Evolutionary conservation across 805 yeast species (phyloP), one percentile per base, ranked within the genome.

Genomic region (Ogataea neopini): DNA sequence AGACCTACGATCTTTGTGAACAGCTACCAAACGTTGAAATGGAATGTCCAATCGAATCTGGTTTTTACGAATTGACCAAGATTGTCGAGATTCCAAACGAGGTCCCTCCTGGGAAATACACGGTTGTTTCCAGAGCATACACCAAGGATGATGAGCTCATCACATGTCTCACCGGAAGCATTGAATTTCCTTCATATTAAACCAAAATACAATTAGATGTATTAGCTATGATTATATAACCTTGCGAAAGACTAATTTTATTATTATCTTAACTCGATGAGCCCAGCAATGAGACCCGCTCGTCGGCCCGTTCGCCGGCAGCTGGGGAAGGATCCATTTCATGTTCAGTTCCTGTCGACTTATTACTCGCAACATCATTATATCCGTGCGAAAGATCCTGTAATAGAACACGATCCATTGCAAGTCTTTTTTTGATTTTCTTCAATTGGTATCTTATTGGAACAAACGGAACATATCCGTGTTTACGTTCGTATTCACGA

Each of bases 61-160:
- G 98, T 10, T 64, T 68, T 42, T 84, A 88, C 58, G 69, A 72
- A 44, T 70, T 94, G 45, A 65, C 76, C 20, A 90, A 90, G 66
- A 69, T 72, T 38, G 95, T 94, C 20, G 91, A 84, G 60, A 80
- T 94, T 47, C 99, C 99, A 14, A 73, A 76, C 13, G 94, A 89
- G 66, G 96, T 92, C 26, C 99, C 99, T 49, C 97, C 98, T 18
- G 99, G 99, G 34, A 85, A 79, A 63, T 94, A 94, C 71, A 72
- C 80, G 25, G 96, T 92, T 22, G 72, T 76, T 44, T 98, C 97
- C 15, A 81, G 92, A 61, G 99, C 98, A 2, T 94, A 80, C 72
- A 89, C 96, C 34, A 81, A 73, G 35, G 88, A 86, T 45, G 97
- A 89, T 60, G 84, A 78, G 32, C 77, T 86, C 53, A 81, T 94